Conservation (phyloP, 2,329 filamentous ascomycete species). For the Xylariaceae sp. region DNA sequence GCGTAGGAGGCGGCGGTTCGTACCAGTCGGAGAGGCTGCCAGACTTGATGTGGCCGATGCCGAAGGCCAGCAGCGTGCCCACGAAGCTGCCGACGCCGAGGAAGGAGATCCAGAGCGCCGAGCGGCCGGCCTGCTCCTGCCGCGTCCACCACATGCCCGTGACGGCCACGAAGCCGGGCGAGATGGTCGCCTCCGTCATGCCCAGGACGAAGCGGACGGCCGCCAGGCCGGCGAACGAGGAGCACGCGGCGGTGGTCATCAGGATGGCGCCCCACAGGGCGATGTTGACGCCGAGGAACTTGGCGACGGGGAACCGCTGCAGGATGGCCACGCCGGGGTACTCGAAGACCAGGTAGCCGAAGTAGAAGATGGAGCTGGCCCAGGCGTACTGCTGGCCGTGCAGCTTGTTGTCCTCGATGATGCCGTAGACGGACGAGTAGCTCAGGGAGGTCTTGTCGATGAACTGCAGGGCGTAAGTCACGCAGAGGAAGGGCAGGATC, state of each 20-base stretch:
- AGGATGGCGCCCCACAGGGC: conserved; percentile 32
- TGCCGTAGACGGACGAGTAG: conserved; percentile 19
- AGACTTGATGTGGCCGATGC: conserved; percentile 13
- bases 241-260: conserved; percentile 16
- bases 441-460: conserved; percentile 20
- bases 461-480: conserved; percentile 19
- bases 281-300: conserved; percentile 28
- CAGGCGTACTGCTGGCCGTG: conserved; percentile 17
- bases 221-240: conserved; percentile 14
- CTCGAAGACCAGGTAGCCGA: conserved; percentile 32
- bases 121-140: conserved; percentile 16
- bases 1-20: background rate
- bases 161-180: conserved; percentile 15
- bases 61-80: conserved; percentile 13
- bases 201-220: conserved; percentile 14
- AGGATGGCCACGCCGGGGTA: conserved; percentile 31
- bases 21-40: conserved; percentile 12
- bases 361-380: conserved; percentile 20
- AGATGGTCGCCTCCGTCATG: conserved; percentile 15
- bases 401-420: conserved; percentile 16
- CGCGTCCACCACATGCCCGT: conserved; percentile 20
- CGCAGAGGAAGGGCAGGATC: conserved; percentile 20
- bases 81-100: conserved; percentile 15
- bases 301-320: conserved; percentile 26
- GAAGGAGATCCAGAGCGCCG: conserved; percentile 13